phyloP scores from a whole-genome alignment of 2,329 filamentous ascomycete species.

The Fonsecaea multimorphosa region DNA sequence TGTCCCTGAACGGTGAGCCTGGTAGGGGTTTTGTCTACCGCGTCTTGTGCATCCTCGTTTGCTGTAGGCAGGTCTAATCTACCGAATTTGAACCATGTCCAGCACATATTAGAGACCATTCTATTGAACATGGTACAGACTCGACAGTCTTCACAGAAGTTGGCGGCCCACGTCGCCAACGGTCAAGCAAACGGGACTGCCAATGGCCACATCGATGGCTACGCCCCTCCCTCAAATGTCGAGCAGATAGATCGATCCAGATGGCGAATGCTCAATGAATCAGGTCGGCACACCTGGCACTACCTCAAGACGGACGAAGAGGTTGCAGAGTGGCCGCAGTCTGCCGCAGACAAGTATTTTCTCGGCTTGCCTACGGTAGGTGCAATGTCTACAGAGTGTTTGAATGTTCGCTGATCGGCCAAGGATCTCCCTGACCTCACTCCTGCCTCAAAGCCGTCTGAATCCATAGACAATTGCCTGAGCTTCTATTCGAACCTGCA shows the following conservation, averaged over 20 bases:
- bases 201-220: constrained; percentile 25
- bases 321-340: constrained; percentile 80
- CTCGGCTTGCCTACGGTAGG: constrained; percentile 78
- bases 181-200: constrained; percentile 14
- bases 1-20: neutral
- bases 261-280: constrained; percentile 84
- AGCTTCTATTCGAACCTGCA: constrained; percentile 90
- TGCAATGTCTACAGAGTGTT: neutral
- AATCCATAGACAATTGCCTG: constrained; percentile 81
- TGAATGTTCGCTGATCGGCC: constrained; percentile 18
- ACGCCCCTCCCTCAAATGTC: neutral
- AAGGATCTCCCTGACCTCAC: constrained; percentile 77
- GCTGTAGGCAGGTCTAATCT: neutral
- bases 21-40: neutral
- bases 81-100: neutral
- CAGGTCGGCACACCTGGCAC: constrained; percentile 90
- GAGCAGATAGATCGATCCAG: constrained; percentile 75
- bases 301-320: constrained; percentile 79
- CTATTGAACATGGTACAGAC: constrained; percentile 21
- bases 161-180: constrained; percentile 9
- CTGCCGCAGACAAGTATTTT: constrained; percentile 85
- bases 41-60: neutral
- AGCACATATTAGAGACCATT: neutral
- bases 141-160: constrained; percentile 23
- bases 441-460: constrained; percentile 72